A percentile compares a stretch with the other conserved stretches of the same genome.
phyloP scores from a whole-genome alignment of 768 basidiomycete species.

The Suillus luteus region DNA sequence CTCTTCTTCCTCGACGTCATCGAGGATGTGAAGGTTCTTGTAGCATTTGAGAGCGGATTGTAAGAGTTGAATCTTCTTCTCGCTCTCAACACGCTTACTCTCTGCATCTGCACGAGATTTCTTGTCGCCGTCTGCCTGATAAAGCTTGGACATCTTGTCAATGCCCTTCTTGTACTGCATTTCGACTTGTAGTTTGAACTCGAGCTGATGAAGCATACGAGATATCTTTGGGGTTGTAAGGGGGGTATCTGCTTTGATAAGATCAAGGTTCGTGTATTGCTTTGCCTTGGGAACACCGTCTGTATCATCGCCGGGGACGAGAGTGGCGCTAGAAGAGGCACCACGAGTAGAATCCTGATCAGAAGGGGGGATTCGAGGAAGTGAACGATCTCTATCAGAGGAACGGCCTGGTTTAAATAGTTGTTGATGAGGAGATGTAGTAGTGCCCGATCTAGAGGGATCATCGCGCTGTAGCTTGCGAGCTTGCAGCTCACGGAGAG shows the following conservation, averaged over 20 bases:
- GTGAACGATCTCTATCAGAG: conserved; percentile 34
- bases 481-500: conserved; percentile 77
- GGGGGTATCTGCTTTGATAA: conserved; percentile 97
- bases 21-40: conserved; percentile 92
- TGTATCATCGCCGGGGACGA: conserved; percentile 38
- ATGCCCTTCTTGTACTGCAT: conserved; percentile 98
- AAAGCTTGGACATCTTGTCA: conserved; percentile 98
- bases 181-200: conserved; percentile 99
- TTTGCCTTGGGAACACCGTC: conserved; percentile 51
- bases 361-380: conserved; percentile 54
- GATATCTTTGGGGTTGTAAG: conserved; percentile 96
- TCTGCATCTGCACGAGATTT: conserved; percentile 92
- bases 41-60: conserved; percentile 93
- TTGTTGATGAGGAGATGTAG: conserved; percentile 31
- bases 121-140: conserved; percentile 97
- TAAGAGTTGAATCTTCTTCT: conserved; percentile 93
- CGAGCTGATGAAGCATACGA: conserved; percentile 96
- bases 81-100: conserved; percentile 90
- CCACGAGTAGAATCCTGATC: conserved; percentile 40
- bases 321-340: conserved; percentile 42
- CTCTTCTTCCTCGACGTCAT: conserved; percentile 83
- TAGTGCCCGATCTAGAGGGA: conserved; percentile 53
- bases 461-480: conserved; percentile 66
- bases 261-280: conserved; percentile 83
- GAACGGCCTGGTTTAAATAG: conserved; percentile 22